Evolutionary conservation across 331 rosid genomes (phyloP), one percentile per base, ranked within the genome.

Genomic region (Pyrus hybrid): DNA sequence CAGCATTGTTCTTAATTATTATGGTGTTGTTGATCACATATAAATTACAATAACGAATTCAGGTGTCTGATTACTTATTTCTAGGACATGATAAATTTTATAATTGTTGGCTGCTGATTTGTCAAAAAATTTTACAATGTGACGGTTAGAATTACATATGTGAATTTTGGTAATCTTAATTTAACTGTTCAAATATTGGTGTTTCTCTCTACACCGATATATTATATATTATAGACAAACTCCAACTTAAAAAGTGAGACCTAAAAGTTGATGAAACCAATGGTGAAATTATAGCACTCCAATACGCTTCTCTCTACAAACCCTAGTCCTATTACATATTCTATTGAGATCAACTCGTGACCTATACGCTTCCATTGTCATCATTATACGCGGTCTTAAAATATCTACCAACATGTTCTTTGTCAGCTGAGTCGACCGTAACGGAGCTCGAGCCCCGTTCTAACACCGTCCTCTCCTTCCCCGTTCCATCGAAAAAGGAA

Each of bases 401-500:
- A 71, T 32, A 22, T 26, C 57, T 66, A 53, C 73, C 76, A 20
- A 73, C 64, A 16, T 2, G n/a, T 56, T 60, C 62, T 74, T 21
- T 1, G 17, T 63, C 72, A 73, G 81, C 71, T 76, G 71, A 73
- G 61, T 78, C 60, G 65, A 81, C 69, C 80, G 79, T 84, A 76
- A 78, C 85, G 83, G 85, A 77, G 81, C 78, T 68, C 82, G 51
- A 63, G 80, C 84, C 71, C 83, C 86, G 80, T 81, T 73, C 73
- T 72, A 77, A 81, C 84, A 63, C 21, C 18, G 61, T 13, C 64
- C 28, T 13, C 41, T 33, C 13, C 28, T 30, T 75, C 62, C 62
- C 83, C 81, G 84, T 80, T 61, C 86, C 85, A 80, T 74, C 63
- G 22, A 16, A 14, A 28, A 14, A 22, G 66, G 29, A 6, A 61